Evolutionary conservation across 2,329 filamentous ascomycete genomes (phyloP).

Genomic region (Penicillium capsulatum): DNA sequence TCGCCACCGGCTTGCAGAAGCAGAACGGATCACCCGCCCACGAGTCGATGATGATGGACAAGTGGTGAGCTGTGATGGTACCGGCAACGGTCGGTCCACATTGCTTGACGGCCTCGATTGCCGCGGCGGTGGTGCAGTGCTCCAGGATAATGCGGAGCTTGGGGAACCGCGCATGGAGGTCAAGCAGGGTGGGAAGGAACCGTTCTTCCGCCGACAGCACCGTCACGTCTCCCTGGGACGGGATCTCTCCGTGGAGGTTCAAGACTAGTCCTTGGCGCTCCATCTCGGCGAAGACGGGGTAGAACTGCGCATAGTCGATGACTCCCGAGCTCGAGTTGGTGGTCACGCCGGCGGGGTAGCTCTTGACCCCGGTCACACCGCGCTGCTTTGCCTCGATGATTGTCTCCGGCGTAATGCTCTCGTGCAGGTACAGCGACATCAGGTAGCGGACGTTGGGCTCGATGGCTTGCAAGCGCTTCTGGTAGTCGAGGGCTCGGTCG

Average conservation of each 20-base stretch:
- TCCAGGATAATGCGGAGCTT: slow-evolving; percentile 58
- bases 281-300: slow-evolving; percentile 79
- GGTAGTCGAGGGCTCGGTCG: slow-evolving; percentile 62
- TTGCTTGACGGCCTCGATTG: slow-evolving; percentile 68
- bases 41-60: slow-evolving; percentile 74
- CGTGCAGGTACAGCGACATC: slow-evolving; percentile 68
- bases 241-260: slow-evolving; percentile 80
- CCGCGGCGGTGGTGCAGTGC: slow-evolving; percentile 82
- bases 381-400: slow-evolving; percentile 69
- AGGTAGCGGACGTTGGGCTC: slow-evolving; percentile 63
- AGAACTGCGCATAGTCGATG: slow-evolving; percentile 43
- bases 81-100: slow-evolving; percentile 71
- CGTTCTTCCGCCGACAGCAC: slow-evolving; percentile 66
- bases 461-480: slow-evolving; percentile 56
- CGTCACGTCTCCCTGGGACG: slow-evolving; percentile 43
- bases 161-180: slow-evolving; percentile 72
- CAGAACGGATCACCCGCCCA: slow-evolving; percentile 69
- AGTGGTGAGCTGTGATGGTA: slow-evolving; percentile 76
- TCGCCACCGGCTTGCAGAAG: slow-evolving; percentile 73
- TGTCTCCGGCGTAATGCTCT: slow-evolving; percentile 61
- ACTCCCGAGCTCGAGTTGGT: slow-evolving; percentile 55
- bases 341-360: slow-evolving; percentile 47
- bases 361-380: slow-evolving; percentile 64
- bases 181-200: slow-evolving; percentile 75
- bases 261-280: slow-evolving; percentile 75